These are phyloP conservation scores for Diplosphaera chodatii DNA, from an alignment of 139 green algal species.

Conservation along the genomic window DNA sequence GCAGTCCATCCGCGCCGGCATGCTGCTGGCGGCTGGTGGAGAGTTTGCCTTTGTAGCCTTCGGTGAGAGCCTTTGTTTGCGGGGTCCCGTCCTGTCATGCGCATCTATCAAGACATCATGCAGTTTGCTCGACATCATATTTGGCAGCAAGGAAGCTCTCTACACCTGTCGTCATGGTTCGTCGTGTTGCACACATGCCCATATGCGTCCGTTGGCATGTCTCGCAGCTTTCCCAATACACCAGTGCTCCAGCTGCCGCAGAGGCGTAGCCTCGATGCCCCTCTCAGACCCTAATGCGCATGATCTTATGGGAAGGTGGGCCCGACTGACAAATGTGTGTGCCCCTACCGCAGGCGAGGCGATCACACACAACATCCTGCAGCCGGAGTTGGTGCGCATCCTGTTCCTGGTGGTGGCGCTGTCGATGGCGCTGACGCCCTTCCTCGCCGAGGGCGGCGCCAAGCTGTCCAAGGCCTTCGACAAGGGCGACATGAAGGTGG, in stretches of 20 bases:
- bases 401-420: constrained; percentile 96
- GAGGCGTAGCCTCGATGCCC: no score
- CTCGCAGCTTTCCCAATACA: no score
- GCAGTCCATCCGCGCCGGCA: constrained; percentile 52
- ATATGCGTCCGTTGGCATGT: no score
- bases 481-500: constrained; percentile 65
- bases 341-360: constrained; percentile 19
- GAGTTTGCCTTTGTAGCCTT: constrained; percentile 99
- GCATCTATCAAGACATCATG: no score
- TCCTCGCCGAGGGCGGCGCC: constrained; percentile 79
- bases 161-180: no score
- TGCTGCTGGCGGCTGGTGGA: constrained; percentile 88
- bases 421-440: constrained; percentile 94
- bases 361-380: constrained; percentile 40
- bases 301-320: no score
- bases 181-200: no score
- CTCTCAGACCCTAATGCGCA: no score
- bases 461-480: constrained; percentile 76
- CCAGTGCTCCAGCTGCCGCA: no score
- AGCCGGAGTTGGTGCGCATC: constrained; percentile 59
- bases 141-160: no score
- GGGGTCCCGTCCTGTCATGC: neutral
- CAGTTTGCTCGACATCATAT: no score
- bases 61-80: constrained; percentile 48
- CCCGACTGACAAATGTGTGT: no score